phyloP scores from a whole-genome alignment of 2,329 filamentous ascomycete genomes.

The Ciborinia camelliae region DNA sequence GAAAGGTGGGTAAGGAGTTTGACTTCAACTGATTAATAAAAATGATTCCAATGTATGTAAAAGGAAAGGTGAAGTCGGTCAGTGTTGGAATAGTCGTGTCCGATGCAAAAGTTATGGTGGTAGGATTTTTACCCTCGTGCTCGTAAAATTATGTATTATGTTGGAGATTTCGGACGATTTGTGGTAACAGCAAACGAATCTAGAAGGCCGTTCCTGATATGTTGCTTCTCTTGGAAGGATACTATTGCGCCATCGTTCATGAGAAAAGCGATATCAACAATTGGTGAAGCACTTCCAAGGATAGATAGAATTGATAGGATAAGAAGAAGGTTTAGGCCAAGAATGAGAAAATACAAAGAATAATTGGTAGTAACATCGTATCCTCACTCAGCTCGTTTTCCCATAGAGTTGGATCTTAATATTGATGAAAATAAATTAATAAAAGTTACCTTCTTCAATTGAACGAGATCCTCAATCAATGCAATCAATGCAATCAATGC shows the following conservation, averaged over 20 bases:
- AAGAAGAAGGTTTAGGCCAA: slow-evolving; percentile 1
- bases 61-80: background rate
- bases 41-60: background rate
- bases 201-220: background rate
- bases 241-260: slow-evolving; percentile 16
- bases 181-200: slow-evolving; percentile 2
- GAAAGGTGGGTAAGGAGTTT: background rate
- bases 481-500: too few species aligned
- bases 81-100: background rate
- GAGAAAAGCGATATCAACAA: background rate
- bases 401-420: background rate
- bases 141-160: slow-evolving; percentile 10
- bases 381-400: background rate
- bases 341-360: background rate
- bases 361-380: slow-evolving; percentile 12
- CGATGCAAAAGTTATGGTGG: background rate
- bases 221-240: slow-evolving; percentile 3
- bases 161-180: background rate
- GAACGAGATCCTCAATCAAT: background rate
- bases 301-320: background rate
- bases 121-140: slow-evolving; percentile 5
- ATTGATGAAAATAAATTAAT: background rate
- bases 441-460: slow-evolving; percentile 4
- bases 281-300: background rate
- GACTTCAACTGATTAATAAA: background rate